Base-by-base conservation (phyloP, 306 rosid genomes). In the Oxytropis ochrocephala region DNA sequence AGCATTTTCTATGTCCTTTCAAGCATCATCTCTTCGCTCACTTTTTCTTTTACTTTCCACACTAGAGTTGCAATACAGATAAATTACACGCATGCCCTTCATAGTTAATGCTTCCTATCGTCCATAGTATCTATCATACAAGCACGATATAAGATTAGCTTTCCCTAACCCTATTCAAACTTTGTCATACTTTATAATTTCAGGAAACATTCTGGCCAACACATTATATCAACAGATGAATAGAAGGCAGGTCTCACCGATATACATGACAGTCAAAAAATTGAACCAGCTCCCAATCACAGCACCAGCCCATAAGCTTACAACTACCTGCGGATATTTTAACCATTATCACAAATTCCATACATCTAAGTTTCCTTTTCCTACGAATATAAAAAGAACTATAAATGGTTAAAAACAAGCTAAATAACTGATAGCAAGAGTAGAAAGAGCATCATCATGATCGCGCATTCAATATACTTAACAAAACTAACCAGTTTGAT, bases 271-370 rank as follows among this genome's bases (percentile, higher is more conserved):
- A 36, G 99, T 94, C 67, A 94, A 72, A 62, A 94, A 91, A 66
- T 83, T 88, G 89, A 79, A 94, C 97, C 97, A 94, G 89, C 96
- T 85, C 75, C 97, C 96, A 12, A 91, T 73, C 64, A 91, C 76
- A 64, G 97, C 90, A 48, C 87, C 97, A 66, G 69, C 73, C 87
- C 81, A 91, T 81, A 94, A 85, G 86, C 95, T 35, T 39, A 5
- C 56, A 10, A 89, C 57, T 59, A 75, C 91, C 98, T 94, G 65
- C 73, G 41, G 41, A 79, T 59, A 32, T 51, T 32, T 43, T 12
- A 65, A 54, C 44, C 80, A 61, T 65, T 78, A 83, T 61, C 57
- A 77, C 53, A 69, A 73, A 67, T 59, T 69, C 30, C 51, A 54
- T 11, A 16, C 29, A 59, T 43, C 18, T 33, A 29, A 42, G 19